A percentile compares a stretch with the other conserved stretches of the same genome.
Evolutionary conservation across 495 filamentous ascomycete species (phyloP).

Genomic region (Neurospora sp.): DNA sequence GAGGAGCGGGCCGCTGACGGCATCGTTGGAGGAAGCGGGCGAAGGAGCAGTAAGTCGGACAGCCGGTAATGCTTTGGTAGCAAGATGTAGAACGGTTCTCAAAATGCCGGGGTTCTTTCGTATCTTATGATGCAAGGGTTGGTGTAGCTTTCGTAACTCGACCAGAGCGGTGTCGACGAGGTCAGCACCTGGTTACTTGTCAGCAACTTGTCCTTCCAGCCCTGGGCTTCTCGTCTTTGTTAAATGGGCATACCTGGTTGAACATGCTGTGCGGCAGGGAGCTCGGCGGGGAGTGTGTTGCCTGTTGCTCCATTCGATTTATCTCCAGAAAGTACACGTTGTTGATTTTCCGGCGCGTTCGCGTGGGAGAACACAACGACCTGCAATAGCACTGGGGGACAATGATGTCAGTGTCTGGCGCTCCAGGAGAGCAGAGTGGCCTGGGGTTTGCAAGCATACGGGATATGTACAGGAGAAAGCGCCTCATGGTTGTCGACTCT

Average conservation of each 20-base stretch:
- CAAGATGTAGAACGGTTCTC: slow-evolving; percentile 24
- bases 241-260: slow-evolving; percentile 17
- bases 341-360: slow-evolving; percentile 20
- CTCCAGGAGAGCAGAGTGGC: background rate
- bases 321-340: slow-evolving; percentile 23
- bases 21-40: slow-evolving; percentile 15
- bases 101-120: slow-evolving; percentile 31
- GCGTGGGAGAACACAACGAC: slow-evolving; percentile 23
- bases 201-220: background rate
- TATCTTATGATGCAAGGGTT: slow-evolving; percentile 22
- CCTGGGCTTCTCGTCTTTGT: background rate
- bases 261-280: slow-evolving; percentile 14
- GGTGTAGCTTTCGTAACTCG: slow-evolving; percentile 32
- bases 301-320: slow-evolving; percentile 12
- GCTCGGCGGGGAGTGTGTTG: slow-evolving; percentile 19
- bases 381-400: slow-evolving; percentile 36
- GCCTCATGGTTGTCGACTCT: slow-evolving; percentile 26
- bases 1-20: slow-evolving; percentile 30
- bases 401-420: slow-evolving; percentile 14
- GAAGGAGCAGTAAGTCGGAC: slow-evolving; percentile 31
- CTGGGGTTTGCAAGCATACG: slow-evolving; percentile 22
- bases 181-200: slow-evolving; percentile 27
- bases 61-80: slow-evolving; percentile 32
- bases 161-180: slow-evolving; percentile 33
- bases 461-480: slow-evolving; percentile 29